A percentile compares a stretch with the other conserved stretches of the same genome.
These are phyloP conservation scores for Fusarium sp. DNA, from an alignment of 2,329 filamentous ascomycete genomes.

Conservation along the genomic window DNA sequence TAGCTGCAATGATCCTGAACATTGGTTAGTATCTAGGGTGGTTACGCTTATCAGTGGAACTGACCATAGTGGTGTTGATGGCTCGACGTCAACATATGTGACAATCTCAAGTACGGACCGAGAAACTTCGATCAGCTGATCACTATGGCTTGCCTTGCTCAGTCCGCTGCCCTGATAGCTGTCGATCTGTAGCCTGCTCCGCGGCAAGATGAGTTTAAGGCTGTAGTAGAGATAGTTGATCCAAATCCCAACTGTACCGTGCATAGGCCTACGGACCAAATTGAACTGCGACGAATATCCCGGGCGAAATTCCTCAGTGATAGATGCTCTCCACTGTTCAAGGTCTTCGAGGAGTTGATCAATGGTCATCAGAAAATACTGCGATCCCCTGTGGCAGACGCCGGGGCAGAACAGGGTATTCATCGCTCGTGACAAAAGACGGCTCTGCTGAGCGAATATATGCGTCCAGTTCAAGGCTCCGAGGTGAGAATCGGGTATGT, in stretches of 20 bases:
- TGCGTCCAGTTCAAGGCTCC: constrained; percentile 26
- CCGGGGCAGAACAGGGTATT: constrained; percentile 26
- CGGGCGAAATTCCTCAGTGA: constrained; percentile 18
- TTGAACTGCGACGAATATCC: not conserved
- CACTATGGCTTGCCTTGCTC: not conserved
- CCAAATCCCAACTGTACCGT: constrained; percentile 20
- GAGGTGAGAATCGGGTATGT: constrained; percentile 30
- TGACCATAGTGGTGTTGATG: constrained; percentile 36
- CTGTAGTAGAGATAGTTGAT: constrained; percentile 35
- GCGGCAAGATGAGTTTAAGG: constrained; percentile 22
- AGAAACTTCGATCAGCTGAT: constrained; percentile 21
- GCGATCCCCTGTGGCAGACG: not conserved
- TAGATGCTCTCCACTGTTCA: constrained; percentile 21
- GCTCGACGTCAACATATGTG: constrained; percentile 35
- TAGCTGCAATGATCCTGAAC: constrained; percentile 31
- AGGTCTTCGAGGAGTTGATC: constrained; percentile 25
- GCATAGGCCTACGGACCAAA: constrained; percentile 3
- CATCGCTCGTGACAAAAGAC: constrained; percentile 28
- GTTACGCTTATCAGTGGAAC: fast-evolving
- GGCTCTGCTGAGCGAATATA: constrained; percentile 16
- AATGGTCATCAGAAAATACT: constrained; percentile 16
- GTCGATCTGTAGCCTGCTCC: constrained; percentile 16
- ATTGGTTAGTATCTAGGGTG: fast-evolving
- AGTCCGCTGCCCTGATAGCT: fast-evolving
- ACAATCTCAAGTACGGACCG: constrained; percentile 30